These are phyloP conservation scores for Quercus cerris DNA, from an alignment of 306 rosid species.

Conservation along the genomic window DNA sequence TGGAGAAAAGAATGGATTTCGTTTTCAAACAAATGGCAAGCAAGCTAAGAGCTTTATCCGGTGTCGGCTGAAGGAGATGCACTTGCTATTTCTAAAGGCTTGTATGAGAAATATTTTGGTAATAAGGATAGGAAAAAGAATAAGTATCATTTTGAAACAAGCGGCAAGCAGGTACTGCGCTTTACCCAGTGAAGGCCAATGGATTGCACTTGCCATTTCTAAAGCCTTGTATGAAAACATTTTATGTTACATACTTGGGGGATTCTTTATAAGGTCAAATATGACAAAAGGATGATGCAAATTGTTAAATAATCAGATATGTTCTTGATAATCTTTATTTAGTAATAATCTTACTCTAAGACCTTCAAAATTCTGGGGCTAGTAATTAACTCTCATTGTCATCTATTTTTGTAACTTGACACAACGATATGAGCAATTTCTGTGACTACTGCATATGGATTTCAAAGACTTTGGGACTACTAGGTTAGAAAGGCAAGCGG, in stretches of 20 bases:
- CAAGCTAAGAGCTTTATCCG: slow-evolving; percentile 64
- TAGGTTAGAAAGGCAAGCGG: too few species aligned
- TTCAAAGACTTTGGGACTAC: too few species aligned
- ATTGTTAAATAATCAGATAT: background rate
- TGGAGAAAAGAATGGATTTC: slow-evolving; percentile 89
- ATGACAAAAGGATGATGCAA: slow-evolving; percentile 8
- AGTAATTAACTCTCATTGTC: too few species aligned
- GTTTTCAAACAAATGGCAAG: slow-evolving; percentile 83
- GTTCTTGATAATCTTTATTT: background rate
- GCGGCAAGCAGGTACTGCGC: slow-evolving; percentile 70
- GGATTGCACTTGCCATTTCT: slow-evolving; percentile 62
- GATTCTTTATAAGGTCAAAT: background rate
- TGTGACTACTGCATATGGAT: too few species aligned
- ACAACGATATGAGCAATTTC: fast-evolving
- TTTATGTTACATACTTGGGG: background rate
- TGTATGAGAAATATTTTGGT: slow-evolving; percentile 56
- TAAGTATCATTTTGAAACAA: slow-evolving; percentile 67
- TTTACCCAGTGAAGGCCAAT: slow-evolving; percentile 53
- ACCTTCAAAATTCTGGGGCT: background rate
- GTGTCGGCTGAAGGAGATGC: slow-evolving; percentile 67
- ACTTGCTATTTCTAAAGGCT: slow-evolving; percentile 54
- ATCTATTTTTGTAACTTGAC: background rate
- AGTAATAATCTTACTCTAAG: background rate
- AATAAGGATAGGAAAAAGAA: slow-evolving; percentile 32
- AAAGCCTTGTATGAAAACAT: slow-evolving; percentile 45